Base-by-base conservation (phyloP, 2,329 filamentous ascomycete species). In the Bretziella fagacearum region DNA sequence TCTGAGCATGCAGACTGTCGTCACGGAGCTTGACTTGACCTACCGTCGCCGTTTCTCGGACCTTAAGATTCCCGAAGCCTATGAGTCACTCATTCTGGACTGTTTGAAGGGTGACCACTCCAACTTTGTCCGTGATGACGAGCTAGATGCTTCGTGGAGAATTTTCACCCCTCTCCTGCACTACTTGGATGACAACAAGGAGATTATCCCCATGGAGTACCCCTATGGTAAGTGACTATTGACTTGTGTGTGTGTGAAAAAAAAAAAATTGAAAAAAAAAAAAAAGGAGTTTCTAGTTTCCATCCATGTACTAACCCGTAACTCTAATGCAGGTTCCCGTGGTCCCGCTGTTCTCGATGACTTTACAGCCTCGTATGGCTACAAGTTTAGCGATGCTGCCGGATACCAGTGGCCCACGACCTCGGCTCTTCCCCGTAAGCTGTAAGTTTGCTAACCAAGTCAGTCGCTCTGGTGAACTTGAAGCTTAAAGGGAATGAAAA, bases 201-300 rank as follows among this genome's bases (percentile, higher is more conserved):
- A 98, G 68, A 96, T 98, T 55, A 84, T 94, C 51, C 91, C 91
- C 22, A 98, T 98, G 91, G 89, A 95, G 61, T 98, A 98, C 68
- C 89, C 93, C 55, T 98, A 98, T 62, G 91, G 91, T 95, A 68
- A 68, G 82, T 64, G 39, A 36, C 3, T 23, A 39, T n/a, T 10
- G 20, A 10, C 18, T 39, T 22, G 18, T 8, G 7, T 41, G 15
- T 47, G n/a, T n/a, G n/a, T n/a, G n/a, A n/a, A n/a, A n/a, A n/a
- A n/a, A n/a, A n/a, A n/a, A n/a, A n/a, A n/a, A n/a, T n/a, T n/a
- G n/a, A n/a, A n/a, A n/a, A n/a, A n/a, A n/a, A n/a, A n/a, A n/a
- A n/a, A n/a, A n/a, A n/a, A n/a, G n/a, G n/a, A n/a, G n/a, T n/a
- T n/a, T n/a, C n/a, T n/a, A n/a, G n/a, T n/a, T n/a, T n/a, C 17